Base-by-base conservation (phyloP, 495 filamentous ascomycete species). In the Aspergillus carlsbadensis region DNA sequence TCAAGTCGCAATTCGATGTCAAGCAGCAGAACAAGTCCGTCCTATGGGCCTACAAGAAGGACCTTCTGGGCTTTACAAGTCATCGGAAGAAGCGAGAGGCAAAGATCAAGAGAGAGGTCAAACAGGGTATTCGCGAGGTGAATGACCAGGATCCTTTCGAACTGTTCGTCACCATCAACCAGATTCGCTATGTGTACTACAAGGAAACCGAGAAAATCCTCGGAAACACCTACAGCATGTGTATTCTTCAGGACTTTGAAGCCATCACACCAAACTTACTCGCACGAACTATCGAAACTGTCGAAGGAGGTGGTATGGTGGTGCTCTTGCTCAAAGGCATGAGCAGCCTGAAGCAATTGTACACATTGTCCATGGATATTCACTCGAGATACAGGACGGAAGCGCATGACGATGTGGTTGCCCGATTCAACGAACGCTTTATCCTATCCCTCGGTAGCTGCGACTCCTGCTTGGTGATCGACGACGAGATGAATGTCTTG, bases 181-280 rank as follows among this genome's bases (percentile, higher is more conserved):
- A 96, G 68, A 96, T 99, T 63, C 90, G 95, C 61, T 99, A 98
- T 83, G 90, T 93, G 36, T 99, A 96, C 81, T 99, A 99, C 79
- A 99, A 99, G 74, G 95, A 99, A 74, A 98, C 95, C n/a, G 95
- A 99, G 57, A 96, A 96, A 78, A 98, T 99, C 67, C 73, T 99
- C 36, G 95, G 95, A 61, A 96, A 98, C 72, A 99, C 95, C 29
- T 99, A 93, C 68, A 94, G 95, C 60, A 98, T 98, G 89, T 96
- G 92, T 68, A 94, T 98, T 59, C 76, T 99, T 53, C 95, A 99
- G 67, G 95, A 99, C 58, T 99, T 99, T 63, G 95, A 99, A 67
- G 95, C 92, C 22, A 86, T 99, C 56, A 99, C 94, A 6, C 95
- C 95, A 24, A 99, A 99, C 66, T 78, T 97, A 55, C 82, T 99